Evolutionary conservation across 1,139 yeast species (phyloP), one percentile per base, ranked within the genome.

Genomic region (Suzukiozyma palmioleophila): DNA sequence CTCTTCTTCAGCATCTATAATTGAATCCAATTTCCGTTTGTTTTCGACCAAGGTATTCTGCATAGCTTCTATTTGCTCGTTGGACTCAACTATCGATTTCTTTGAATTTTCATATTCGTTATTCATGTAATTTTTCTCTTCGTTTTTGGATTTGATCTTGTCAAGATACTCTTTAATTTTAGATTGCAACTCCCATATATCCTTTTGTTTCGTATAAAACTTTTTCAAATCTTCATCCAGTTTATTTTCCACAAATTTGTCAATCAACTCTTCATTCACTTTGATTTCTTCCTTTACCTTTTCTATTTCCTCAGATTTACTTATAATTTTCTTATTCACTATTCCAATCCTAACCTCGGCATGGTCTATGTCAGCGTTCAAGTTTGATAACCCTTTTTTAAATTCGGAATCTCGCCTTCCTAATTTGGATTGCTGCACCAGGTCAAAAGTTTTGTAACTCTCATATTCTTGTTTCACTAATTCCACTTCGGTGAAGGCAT

Each of bases 121-220:
- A 8, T 68, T 60, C 78, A 84, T 83, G 55, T 85, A 88, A 39
- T 67, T 75, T 42, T 72, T 76, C 50, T 88, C 96, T 26, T 70
- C 55, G 41, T 57, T 49, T 60, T 67, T 53, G 57, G 70, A 41
- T 52, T 68, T 40, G 45, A 63, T 54, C 54, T 61, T 51, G 56
- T 66, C 39, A 52, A 68, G 43, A 60, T 66, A 42, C 47, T 66
- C 48, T 57, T 69, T 35, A 60, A 62, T 51, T 59, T 73, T 35
- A 51, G 66, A 46, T 64, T 69, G 56, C 62, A 59, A 45, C 49
- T 67, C 46, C 75, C 71, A 53, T 56, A 71, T 57, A 56, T 63
- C 44, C 44, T 66, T 27, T 57, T 71, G 65, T 56, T 58, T 54
- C 34, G 56, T 33, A 29, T 52, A 57, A 25, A 50, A 40, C 3